These are phyloP conservation scores for Leccinum huronense DNA, from an alignment of 1,284 basidiomycete species.

Conservation along the genomic window DNA sequence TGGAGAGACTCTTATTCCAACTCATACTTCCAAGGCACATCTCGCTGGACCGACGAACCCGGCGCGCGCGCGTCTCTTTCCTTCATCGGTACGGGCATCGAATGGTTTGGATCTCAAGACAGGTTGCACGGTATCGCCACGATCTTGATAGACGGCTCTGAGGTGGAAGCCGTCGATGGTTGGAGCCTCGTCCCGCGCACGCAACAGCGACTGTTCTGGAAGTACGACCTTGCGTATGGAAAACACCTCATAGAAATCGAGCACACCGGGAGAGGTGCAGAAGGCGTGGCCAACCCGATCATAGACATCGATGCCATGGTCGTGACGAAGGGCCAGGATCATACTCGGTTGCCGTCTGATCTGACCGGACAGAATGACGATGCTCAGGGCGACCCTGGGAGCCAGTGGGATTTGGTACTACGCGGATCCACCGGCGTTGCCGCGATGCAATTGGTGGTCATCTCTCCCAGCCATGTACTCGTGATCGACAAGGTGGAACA, in stretches of 20 bases:
- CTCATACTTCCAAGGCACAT: slow-evolving; percentile 49
- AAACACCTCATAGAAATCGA: slow-evolving; percentile 64
- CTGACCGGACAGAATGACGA: slow-evolving; percentile 3
- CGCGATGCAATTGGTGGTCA: slow-evolving; percentile 46
- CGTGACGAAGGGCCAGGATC: slow-evolving; percentile 46
- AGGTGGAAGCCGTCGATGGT: slow-evolving; percentile 45
- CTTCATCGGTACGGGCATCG: slow-evolving; percentile 69
- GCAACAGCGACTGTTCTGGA: slow-evolving; percentile 68
- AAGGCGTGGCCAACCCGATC: slow-evolving; percentile 36
- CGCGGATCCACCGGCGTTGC: not conserved
- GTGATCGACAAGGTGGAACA: slow-evolving; percentile 85
- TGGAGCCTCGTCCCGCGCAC: slow-evolving; percentile 42
- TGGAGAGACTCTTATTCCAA: slow-evolving; percentile 58
- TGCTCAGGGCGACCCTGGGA: slow-evolving; percentile 5
- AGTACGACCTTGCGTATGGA: slow-evolving; percentile 49
- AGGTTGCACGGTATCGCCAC: slow-evolving; percentile 52
- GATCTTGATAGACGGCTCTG: slow-evolving; percentile 59
- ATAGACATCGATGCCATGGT: slow-evolving; percentile 68
- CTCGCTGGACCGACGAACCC: slow-evolving; percentile 47
- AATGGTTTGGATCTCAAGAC: slow-evolving; percentile 70
- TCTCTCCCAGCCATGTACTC: slow-evolving; percentile 69
- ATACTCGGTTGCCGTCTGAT: slow-evolving; percentile 1
- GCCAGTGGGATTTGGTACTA: slow-evolving; percentile 47
- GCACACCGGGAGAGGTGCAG: slow-evolving; percentile 47
- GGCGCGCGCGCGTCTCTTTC: slow-evolving; percentile 56